These are phyloP conservation scores for Brassica incana DNA, from an alignment of 345 rosid species.

Conservation along the genomic window DNA sequence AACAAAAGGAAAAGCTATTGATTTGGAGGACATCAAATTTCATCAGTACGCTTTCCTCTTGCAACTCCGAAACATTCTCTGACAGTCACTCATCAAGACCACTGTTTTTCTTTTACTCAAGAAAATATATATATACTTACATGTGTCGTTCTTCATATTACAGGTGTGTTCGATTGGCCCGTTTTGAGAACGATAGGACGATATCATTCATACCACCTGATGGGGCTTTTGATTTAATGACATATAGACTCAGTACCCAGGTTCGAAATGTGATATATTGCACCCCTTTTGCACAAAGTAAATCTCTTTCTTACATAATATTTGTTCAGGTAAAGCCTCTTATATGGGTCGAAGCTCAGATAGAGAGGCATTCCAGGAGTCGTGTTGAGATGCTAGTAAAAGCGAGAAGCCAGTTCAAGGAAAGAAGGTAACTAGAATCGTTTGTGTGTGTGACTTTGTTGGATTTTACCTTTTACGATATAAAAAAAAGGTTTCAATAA, in stretches of 20 bases:
- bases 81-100: not conserved
- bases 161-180: constrained; percentile 84
- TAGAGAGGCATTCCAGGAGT: constrained; percentile 72
- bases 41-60: constrained; percentile 59
- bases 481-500: not conserved
- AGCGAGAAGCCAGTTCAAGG: constrained; percentile 74
- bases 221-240: constrained; percentile 78
- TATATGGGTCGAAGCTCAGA: constrained; percentile 78
- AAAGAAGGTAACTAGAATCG: constrained; percentile 54
- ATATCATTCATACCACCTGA: constrained; percentile 82
- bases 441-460: not conserved
- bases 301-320: not conserved
- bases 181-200: constrained; percentile 75
- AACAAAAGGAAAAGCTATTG: constrained; percentile 79
- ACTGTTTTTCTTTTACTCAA: not conserved
- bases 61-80: constrained; percentile 4
- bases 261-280: constrained; percentile 32
- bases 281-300: not conserved
- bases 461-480: not conserved
- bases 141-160: constrained; percentile 5
- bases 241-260: constrained; percentile 78
- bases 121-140: not conserved
- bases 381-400: constrained; percentile 68
- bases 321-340: constrained; percentile 63
- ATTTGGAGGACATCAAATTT: constrained; percentile 79